Evolutionary conservation across 164 flowering plant species (phyloP).

Genomic region (Liriodendron chinense): DNA sequence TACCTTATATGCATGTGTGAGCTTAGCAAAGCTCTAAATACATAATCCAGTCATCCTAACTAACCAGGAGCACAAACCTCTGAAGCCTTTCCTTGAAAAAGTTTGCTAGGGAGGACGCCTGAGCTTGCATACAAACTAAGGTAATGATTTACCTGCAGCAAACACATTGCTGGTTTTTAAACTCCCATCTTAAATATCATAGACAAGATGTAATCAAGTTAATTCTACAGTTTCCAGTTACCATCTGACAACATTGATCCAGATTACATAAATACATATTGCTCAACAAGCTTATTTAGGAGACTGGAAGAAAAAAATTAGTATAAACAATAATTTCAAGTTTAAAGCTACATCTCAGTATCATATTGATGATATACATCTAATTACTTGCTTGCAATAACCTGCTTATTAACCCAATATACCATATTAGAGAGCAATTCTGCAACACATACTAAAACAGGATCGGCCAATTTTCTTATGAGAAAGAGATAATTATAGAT

Average conservation of each 20-base stretch:
- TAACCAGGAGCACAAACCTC: constrained; percentile 40
- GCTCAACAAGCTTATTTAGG: not conserved
- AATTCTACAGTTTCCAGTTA: not conserved
- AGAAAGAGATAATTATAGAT: not conserved
- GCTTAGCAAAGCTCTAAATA: not conserved
- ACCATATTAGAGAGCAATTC: too few relatives aligned
- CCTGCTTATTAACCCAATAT: too few relatives aligned
- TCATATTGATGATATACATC: too few relatives aligned
- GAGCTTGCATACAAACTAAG: constrained; percentile 51
- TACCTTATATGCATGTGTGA: not conserved
- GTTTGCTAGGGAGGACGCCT: constrained; percentile 75
- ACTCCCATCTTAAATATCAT: not conserved
- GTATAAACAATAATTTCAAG: not conserved
- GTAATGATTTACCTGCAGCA: constrained; percentile 70
- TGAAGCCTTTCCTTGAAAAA: constrained; percentile 55
- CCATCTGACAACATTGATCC: not conserved
- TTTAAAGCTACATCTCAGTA: too few relatives aligned
- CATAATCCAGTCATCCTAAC: not conserved
- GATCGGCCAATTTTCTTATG: not conserved
- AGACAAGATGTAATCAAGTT: not conserved
- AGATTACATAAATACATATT: not conserved
- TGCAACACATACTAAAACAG: not conserved
- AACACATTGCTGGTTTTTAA: not conserved
- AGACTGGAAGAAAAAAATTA: not conserved
- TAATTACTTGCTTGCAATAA: too few relatives aligned